Evolutionary conservation across 495 filamentous ascomycete genomes (phyloP).

Genomic region (Aspergillus nanangensis): DNA sequence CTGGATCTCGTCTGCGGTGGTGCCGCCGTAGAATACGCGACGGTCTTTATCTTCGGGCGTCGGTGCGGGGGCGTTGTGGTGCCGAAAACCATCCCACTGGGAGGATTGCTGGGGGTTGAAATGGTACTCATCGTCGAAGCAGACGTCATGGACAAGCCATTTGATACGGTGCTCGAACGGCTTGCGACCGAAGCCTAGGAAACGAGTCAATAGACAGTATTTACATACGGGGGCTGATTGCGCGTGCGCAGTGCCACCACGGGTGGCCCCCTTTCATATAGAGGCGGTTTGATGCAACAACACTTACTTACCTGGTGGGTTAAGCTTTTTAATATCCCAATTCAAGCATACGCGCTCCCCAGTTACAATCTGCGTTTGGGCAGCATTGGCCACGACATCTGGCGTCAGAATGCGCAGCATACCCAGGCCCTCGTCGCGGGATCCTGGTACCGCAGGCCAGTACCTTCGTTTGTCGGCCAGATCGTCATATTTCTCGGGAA

Average conservation of each 20-base stretch:
- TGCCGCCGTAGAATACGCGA: constrained; percentile 50
- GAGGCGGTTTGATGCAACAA: too few relatives aligned
- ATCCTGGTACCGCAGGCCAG: constrained; percentile 42
- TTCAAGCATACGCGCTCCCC: constrained; percentile 47
- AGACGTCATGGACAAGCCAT: constrained; percentile 40
- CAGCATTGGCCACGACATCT: constrained; percentile 42
- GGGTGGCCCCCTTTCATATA: too few relatives aligned
- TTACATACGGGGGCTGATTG: too few relatives aligned
- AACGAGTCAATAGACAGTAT: constrained; percentile 5
- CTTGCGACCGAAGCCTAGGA: constrained; percentile 49
- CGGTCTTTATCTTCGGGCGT: constrained; percentile 29
- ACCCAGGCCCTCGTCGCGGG: constrained; percentile 49
- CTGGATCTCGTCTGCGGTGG: constrained; percentile 47
- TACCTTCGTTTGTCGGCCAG: constrained; percentile 45
- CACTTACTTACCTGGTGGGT: constrained; percentile 35
- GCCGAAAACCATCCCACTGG: constrained; percentile 77
- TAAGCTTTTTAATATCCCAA: constrained; percentile 48
- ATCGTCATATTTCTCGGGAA: constrained; percentile 42
- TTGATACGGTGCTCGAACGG: constrained; percentile 55
- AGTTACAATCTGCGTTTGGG: constrained; percentile 42
- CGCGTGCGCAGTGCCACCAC: too few relatives aligned
- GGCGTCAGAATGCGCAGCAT: constrained; percentile 47
- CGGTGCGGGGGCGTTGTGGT: constrained; percentile 41
- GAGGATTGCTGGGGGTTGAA: constrained; percentile 74
- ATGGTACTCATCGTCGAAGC: constrained; percentile 64